Base-by-base conservation (phyloP, 257 asterid genomes). In the Handroanthus guayacan region DNA sequence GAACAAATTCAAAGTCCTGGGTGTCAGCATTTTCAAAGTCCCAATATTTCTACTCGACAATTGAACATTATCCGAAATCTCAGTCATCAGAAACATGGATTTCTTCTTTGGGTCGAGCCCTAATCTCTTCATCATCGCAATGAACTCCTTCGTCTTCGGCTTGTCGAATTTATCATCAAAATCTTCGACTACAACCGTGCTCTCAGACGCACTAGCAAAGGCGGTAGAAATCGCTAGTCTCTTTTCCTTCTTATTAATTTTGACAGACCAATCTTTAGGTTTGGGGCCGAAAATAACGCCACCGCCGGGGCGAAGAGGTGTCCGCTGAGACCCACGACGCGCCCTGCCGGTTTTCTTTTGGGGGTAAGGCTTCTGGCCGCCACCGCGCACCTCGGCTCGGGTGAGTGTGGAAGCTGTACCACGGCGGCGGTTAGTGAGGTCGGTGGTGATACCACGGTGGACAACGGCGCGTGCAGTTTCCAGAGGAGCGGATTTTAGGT, bases 381-480 rank as follows among this genome's bases (percentile, higher is more conserved):
- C 99, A 0, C 98, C 99, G 6, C 97, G 88, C 14, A 95, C 99
- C 84, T 95, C 97, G 11, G 90, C 90, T 56, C 98, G 97, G 37
- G 98, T 95, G 69, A 95, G 98, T 51, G 97, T 95, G 20, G 99
- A 95, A 5, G 99, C 99, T 0, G 98, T 95, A 7, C 98, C 98
- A 36, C 97, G 92, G 48, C 98, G 98, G 74, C 89, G 84, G 84
- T 95, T 95, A 7, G 90, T 91, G 80, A 92, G 97, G 89, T 92
- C 99, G 62, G 99, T 89, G 72, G 82, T 80, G 79, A 95, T 57
- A 1, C 99, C 99, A 3, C 99, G 97, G 87, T 95, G 98, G 82
- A 95, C 98, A 84, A 95, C 98, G 72, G 98, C 89, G 71, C 99
- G 97, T 1, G 99, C 96, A 66, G 99, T 92, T 5, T 92, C 94